Conservation (phyloP, 2,329 filamentous ascomycete genomes). For the Endoconidiophora laricicola region DNA sequence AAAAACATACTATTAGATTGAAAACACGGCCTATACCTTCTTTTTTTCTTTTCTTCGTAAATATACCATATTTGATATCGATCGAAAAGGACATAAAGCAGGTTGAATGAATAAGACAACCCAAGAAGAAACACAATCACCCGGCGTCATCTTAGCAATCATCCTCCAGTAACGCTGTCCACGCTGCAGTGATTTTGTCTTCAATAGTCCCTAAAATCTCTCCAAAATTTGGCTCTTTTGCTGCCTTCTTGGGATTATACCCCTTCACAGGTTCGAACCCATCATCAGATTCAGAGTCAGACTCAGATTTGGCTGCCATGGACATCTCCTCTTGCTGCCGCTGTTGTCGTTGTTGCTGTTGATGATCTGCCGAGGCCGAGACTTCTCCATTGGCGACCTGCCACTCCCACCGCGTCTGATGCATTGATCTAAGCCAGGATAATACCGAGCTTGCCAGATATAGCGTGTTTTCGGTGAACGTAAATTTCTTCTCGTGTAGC, state of each 20-base stretch:
- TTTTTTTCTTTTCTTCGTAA: neutral
- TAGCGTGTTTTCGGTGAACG: too few species aligned
- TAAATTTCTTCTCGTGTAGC: too few species aligned
- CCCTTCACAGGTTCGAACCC: slow-evolving; percentile 10
- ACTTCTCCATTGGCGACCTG: neutral
- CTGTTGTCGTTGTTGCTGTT: neutral
- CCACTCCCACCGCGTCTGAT: neutral
- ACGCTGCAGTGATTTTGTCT: too few species aligned
- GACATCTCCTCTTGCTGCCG: neutral
- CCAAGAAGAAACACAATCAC: neutral
- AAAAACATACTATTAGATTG: too few species aligned
- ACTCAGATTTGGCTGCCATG: neutral
- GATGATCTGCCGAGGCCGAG: neutral
- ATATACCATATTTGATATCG: neutral
- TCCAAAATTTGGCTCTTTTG: neutral
- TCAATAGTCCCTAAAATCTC: neutral
- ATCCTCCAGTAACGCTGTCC: neutral
- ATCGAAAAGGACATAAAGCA: neutral
- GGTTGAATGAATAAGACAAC: neutral
- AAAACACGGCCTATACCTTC: too few species aligned
- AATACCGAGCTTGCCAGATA: too few species aligned
- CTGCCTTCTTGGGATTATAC: slow-evolving; percentile 2
- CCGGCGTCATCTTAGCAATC: neutral
- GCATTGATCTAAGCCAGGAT: neutral
- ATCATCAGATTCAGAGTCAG: slow-evolving; percentile 2